A percentile compares a stretch with the other conserved stretches of the same genome.
phyloP scores from a whole-genome alignment of 768 basidiomycete genomes.

The Tylopilus sp. region DNA sequence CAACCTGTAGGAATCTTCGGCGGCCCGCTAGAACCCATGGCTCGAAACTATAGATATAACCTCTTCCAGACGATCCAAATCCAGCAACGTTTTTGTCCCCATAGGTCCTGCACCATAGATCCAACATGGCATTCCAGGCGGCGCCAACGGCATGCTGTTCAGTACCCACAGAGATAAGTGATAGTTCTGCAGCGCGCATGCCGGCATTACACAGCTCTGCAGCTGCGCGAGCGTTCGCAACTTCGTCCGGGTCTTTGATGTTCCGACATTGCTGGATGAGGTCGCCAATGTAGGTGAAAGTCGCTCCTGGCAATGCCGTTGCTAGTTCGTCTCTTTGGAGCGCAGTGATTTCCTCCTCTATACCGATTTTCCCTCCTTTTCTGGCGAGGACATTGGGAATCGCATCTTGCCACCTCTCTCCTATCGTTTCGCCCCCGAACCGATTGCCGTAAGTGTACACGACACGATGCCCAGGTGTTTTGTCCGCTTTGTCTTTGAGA shows the following conservation, averaged over 20 bases:
- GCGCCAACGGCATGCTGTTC: background rate
- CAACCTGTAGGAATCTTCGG: background rate
- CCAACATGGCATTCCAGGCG: background rate
- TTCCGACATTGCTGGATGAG: background rate
- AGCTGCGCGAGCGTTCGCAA: background rate
- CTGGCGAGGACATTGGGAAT: background rate
- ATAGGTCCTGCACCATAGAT: background rate
- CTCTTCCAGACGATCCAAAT: background rate
- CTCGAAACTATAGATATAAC: background rate
- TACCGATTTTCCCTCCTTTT: background rate
- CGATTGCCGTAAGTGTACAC: background rate
- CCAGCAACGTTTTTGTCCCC: background rate
- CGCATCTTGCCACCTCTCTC: background rate
- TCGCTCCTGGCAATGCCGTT: background rate
- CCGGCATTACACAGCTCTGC: background rate
- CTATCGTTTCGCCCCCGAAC: background rate
- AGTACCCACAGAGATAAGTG: background rate
- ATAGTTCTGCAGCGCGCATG: background rate
- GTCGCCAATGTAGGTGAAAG: background rate
- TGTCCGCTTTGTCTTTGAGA: background rate
- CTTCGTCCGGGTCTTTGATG: background rate
- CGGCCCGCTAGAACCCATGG: background rate
- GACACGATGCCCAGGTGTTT: background rate
- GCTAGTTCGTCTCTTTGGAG: background rate
- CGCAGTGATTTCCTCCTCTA: background rate